Evolutionary conservation across 208 protist species (phyloP), one percentile per base, ranked within the genome.

Genomic region (Herpetomonas samuelpessoai): DNA sequence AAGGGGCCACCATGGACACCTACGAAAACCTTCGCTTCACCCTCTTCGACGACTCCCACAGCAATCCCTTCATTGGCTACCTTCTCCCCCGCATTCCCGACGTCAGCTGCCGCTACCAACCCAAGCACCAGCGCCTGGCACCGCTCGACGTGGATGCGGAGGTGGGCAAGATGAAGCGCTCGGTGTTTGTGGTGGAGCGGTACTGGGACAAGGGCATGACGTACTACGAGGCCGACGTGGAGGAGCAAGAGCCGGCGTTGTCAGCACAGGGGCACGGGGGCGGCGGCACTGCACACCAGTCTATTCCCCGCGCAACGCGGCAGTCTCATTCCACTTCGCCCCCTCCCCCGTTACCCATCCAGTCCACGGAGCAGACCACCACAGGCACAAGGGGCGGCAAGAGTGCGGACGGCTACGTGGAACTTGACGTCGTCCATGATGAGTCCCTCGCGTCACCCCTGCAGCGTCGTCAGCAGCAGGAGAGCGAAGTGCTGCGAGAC

Each of bases 121-220:
- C 83, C 25, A 81, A 81, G 65, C 88, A 91, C 53, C 88, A 91
- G 55, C 82, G 70, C 10, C 68, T 91, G 4, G 68, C 77, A 25
- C 48, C 45, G 12, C 79, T 94, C 30, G 58, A 91, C 47, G 71
- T 78, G 9, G 74, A 74, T 1, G 63, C 59, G 9, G 84, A 86
- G 54, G 68, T 94, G 52, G 38, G 58, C 24, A 58, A 47, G 12
- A 79, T 91, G 61, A 66, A 82, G 39, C 24, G 60, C n/a, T 70
- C 73, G 0, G 60, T 79, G 52, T 89, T 80, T 68, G 55, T 81
- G 39, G 84, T 94, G 25, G 81, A 90, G 58, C 81, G 84, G 4
- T 91, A 90, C 68, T 91, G 83, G 88, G 77, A 94, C 31, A 56
- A 28, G 1, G 68, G 65, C 51, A 79, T 88, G 64, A 75, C 74